These are phyloP conservation scores for Penicillium simplicissimum DNA, from an alignment of 495 filamentous ascomycete species.

Conservation along the genomic window DNA sequence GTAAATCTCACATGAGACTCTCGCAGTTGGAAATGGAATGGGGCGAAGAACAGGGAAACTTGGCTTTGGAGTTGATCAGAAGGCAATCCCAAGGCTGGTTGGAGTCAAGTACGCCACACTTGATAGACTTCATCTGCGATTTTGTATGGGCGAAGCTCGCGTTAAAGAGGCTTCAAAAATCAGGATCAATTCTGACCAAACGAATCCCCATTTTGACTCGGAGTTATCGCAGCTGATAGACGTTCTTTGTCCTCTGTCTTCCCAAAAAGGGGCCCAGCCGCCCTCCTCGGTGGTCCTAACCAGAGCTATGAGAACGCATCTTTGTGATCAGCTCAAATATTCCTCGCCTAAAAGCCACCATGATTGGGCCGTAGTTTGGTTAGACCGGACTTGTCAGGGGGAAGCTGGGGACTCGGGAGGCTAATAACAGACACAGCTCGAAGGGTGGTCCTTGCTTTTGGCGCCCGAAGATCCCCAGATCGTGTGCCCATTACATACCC, in stretches of 20 bases:
- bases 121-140: background rate
- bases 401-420: background rate
- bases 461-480: slow-evolving; percentile 20
- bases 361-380: slow-evolving; percentile 20
- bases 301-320: slow-evolving; percentile 7
- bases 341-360: slow-evolving; percentile 15
- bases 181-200: background rate
- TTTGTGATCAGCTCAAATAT: slow-evolving; percentile 21
- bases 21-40: no score
- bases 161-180: background rate
- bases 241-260: slow-evolving; percentile 14
- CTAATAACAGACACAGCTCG: slow-evolving; percentile 6
- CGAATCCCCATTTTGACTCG: slow-evolving; percentile 7
- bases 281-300: no score
- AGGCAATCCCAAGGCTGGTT: background rate
- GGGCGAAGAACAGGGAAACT: no score
- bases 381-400: slow-evolving; percentile 1
- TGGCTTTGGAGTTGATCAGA: no score
- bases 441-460: slow-evolving; percentile 24
- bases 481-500: no score
- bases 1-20: background rate
- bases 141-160: background rate
- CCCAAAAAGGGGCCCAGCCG: slow-evolving; percentile 20
- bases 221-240: slow-evolving; percentile 21
- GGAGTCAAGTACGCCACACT: background rate